These are phyloP conservation scores for Jackrogersella multiformis DNA, from an alignment of 495 filamentous ascomycete species.

Conservation along the genomic window DNA sequence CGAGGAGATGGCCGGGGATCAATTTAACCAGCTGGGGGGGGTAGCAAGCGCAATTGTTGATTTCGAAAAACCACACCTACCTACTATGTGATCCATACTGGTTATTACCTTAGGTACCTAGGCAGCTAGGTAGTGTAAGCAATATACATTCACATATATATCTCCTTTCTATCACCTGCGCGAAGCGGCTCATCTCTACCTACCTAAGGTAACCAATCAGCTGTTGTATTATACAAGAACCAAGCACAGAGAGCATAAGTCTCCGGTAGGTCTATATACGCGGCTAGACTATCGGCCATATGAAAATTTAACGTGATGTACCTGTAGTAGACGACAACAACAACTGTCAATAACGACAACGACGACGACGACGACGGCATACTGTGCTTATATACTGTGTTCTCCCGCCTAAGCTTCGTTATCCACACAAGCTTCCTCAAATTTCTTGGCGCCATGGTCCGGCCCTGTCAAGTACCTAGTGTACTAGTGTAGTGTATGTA, in stretches of 20 bases:
- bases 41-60: not conserved
- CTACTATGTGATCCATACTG: too few species aligned
- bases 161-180: too few species aligned
- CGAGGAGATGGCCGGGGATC: constrained; percentile 8
- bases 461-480: not conserved
- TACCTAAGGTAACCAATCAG: constrained; percentile 4
- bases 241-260: constrained; percentile 5
- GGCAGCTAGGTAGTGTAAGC: too few species aligned
- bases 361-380: not conserved
- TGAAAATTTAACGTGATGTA: too few species aligned
- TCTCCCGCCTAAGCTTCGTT: constrained; percentile 15
- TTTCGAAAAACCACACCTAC: too few species aligned
- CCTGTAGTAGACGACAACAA: not conserved
- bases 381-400: constrained; percentile 24
- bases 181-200: constrained; percentile 6
- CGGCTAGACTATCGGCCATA: not conserved
- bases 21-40: constrained; percentile 15
- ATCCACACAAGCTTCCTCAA: constrained; percentile 14
- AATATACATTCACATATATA: too few species aligned
- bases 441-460: constrained; percentile 2
- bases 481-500: not conserved
- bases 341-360: too few species aligned
- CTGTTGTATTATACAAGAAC: not conserved
- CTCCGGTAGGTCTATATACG: constrained; percentile 9
- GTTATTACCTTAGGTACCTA: too few species aligned